Evolutionary conservation across 495 filamentous ascomycete species (phyloP), one percentile per base, ranked within the genome.

Genomic region (Xylaria palmicola): DNA sequence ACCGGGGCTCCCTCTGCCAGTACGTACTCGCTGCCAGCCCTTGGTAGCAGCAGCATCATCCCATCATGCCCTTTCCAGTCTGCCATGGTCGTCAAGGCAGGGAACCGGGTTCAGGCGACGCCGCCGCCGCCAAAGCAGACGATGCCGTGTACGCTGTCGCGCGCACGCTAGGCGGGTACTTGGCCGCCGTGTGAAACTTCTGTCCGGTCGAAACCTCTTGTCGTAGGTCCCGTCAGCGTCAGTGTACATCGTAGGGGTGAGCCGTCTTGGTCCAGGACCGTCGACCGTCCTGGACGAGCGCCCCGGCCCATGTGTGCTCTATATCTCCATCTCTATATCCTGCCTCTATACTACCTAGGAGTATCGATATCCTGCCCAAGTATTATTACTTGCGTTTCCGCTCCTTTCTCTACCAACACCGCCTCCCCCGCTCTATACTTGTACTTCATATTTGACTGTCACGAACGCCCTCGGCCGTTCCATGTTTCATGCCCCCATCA

Each of bases 281-380:
- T 56, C n/a, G 48, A 51, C 39, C 39, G 53, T 39, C 39, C 53
- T 44, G 39, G 53, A 24, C 20, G 20, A n/a, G n/a, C n/a, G n/a
- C n/a, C n/a, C n/a, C 40, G 19, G 22, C 48, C 48, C 34, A 50
- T 56, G 44, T 56, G 53, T 56, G 53, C 10, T 30, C 53, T 44
- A n/a, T n/a, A n/a, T n/a, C n/a, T n/a, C n/a, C n/a, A n/a, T n/a
- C n/a, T n/a, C n/a, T n/a, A n/a, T n/a, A n/a, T n/a, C n/a, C n/a
- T n/a, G n/a, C n/a, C n/a, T n/a, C n/a, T n/a, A 56, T 56, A 44
- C 39, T 56, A 44, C 37, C 43, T 56, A 17, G 26, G 53, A 56
- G 34, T 22, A 56, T 56, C 37, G 39, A 40, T 56, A 56, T 56
- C 34, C 17, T 56, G 27, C 30, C 37, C 53, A 43, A 26, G 53